A percentile compares a stretch with the other conserved stretches of the same genome.
phyloP scores from a whole-genome alignment of 78 protist species.

The Dictyostelium brefeldianum region DNA sequence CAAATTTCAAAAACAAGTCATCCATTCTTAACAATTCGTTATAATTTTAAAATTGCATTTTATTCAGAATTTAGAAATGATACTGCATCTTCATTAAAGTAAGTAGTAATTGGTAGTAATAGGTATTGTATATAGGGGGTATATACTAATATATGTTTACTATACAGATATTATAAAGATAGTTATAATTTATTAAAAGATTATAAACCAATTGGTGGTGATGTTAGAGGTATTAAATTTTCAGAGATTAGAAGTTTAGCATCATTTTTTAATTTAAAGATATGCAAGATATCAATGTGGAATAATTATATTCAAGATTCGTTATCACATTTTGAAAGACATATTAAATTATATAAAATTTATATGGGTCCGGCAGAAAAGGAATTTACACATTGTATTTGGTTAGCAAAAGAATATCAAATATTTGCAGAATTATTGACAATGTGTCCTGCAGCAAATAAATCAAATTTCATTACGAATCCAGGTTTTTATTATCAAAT shows the following conservation, averaged over 20 bases:
- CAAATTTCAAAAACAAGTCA: constrained; percentile 67
- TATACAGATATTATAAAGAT: constrained; percentile 52
- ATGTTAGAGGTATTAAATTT: constrained; percentile 41
- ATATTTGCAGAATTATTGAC: constrained; percentile 76
- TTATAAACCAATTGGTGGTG: constrained; percentile 48
- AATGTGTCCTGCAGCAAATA: constrained; percentile 27
- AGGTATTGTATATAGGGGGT: too few species aligned
- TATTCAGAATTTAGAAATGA: constrained; percentile 71
- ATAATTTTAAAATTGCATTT: constrained; percentile 81
- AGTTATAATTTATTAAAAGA: constrained; percentile 65
- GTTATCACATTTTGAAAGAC: constrained; percentile 73
- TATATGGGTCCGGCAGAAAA: constrained; percentile 57
- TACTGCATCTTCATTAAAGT: constrained; percentile 52
- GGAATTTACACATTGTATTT: constrained; percentile 58
- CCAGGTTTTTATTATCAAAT: constrained; percentile 73
- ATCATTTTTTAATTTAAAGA: constrained; percentile 56
- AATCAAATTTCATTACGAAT: neutral
- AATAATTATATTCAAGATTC: constrained; percentile 32
- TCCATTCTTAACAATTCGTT: constrained; percentile 61
- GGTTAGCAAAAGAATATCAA: constrained; percentile 79
- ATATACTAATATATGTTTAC: neutral
- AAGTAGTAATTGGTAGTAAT: neutral
- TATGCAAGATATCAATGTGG: constrained; percentile 22
- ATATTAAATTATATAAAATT: constrained; percentile 30
- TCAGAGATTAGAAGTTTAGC: constrained; percentile 67